Conservation (phyloP, 371 early-diverging fungal species). For the Rhizopus delemar region DNA sequence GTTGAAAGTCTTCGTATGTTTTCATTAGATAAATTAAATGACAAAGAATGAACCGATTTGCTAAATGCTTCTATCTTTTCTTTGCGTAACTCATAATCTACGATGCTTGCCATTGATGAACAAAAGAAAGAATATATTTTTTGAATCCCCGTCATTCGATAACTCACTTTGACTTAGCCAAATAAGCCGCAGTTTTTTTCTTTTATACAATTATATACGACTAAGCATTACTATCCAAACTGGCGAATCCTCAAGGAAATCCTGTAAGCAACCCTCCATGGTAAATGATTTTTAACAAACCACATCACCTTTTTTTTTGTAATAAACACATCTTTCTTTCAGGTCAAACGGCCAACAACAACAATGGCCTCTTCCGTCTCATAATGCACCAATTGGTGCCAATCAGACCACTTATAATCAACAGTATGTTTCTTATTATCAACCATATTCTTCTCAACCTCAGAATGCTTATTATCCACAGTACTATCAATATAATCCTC, state of each 20-base stretch:
- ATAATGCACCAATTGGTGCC: background rate
- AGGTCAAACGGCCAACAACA: slow-evolving; percentile 23
- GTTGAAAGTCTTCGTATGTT: background rate
- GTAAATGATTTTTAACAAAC: slow-evolving; percentile 5
- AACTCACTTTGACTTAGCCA: background rate
- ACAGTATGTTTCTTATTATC: slow-evolving; percentile 27
- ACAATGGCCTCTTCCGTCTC: slow-evolving; percentile 23
- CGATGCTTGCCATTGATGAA: background rate
- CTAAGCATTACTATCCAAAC: slow-evolving; percentile 7
- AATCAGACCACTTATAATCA: slow-evolving; percentile 12
- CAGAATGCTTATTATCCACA: slow-evolving; percentile 35
- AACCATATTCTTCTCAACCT: slow-evolving; percentile 22
- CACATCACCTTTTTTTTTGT: background rate
- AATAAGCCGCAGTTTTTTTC: slow-evolving; percentile 12
- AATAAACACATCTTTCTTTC: background rate
- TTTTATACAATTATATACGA: background rate
- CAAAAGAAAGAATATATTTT: background rate
- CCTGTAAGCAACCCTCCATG: slow-evolving; percentile 27
- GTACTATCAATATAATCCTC: slow-evolving; percentile 34
- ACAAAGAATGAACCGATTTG: background rate
- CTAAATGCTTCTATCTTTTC: background rate
- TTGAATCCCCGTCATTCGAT: background rate
- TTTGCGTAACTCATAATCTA: background rate
- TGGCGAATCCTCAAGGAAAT: slow-evolving; percentile 32
- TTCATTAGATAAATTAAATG: background rate